Conservation (phyloP, 495 filamentous ascomycete species). For the Apiosordaria backusii region DNA sequence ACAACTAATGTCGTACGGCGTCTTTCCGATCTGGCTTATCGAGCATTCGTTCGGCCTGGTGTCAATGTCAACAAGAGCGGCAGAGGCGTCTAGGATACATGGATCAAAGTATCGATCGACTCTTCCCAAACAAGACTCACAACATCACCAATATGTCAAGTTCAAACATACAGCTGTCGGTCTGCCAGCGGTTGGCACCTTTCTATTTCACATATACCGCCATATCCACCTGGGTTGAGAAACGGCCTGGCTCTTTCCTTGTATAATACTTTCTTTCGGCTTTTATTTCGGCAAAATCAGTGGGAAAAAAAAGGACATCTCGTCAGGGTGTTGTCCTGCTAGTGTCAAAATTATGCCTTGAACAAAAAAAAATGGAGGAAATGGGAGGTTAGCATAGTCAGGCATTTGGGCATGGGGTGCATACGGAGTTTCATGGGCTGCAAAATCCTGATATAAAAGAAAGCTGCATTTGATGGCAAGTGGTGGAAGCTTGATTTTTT, state of each 20-base stretch:
- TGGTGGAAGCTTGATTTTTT: neutral
- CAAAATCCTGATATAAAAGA: neutral
- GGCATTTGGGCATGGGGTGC: neutral
- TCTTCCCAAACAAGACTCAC: neutral
- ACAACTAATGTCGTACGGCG: slow-evolving; percentile 80
- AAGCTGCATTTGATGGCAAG: neutral
- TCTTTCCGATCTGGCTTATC: slow-evolving; percentile 65
- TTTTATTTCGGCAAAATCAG: neutral
- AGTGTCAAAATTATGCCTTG: neutral
- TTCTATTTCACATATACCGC: neutral
- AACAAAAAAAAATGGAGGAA: neutral
- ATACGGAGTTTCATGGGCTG: neutral
- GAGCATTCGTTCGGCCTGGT: slow-evolving; percentile 43
- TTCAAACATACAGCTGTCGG: neutral
- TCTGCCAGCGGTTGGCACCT: neutral
- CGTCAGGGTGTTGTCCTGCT: neutral
- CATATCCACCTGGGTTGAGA: neutral
- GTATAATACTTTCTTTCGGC: neutral
- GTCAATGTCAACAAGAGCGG: slow-evolving; percentile 27
- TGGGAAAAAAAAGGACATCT: neutral
- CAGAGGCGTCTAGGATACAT: neutral
- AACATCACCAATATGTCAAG: no score
- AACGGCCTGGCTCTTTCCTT: neutral
- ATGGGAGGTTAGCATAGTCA: neutral
- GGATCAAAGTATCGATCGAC: neutral